Evolutionary conservation across 2,329 filamentous ascomycete genomes (phyloP), one percentile per base, ranked within the genome.

Genomic region (Ceratocystis diversiconidia): DNA sequence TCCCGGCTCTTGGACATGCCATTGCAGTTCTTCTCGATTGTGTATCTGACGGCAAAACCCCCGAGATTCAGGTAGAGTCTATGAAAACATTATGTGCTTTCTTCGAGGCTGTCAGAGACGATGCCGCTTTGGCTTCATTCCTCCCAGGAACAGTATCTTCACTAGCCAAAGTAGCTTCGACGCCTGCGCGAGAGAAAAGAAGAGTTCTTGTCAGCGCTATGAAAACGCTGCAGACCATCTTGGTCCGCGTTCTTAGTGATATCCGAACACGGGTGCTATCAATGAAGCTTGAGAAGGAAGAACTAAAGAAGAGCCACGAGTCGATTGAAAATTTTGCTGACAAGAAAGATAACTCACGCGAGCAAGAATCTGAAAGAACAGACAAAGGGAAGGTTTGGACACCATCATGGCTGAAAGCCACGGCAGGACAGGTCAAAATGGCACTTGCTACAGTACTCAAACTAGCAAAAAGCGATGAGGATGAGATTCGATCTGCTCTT

Each of bases 121-220:
- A 82, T 60, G 82, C 88, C n/a, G 84, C 89, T 1, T 78, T 95
- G 65, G 89, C 90, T 8, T 92, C 84, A 68, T 94, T 99, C 71
- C 79, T 97, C 52, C 94, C 95, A 0, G 90, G 92, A 8, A 90
- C 90, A 0, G 83, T 96, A 0, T 97, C 94, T 2, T 84, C 85
- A 0, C 77, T 99, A 28, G 86, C 88, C 1, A 92, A 87, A 71
- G 77, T 90, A 0, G 76, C 95, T 62, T 86, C 88, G 3, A 84
- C 85, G 0, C 88, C 86, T 0, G 83, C 82, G 50, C 80, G 81
- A 10, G 76, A 79, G 57, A 84, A 81, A 70, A 74, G 73, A 0
- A 74, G 80, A 50, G 81, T 95, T 0, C 76, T 97, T 5, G 76
- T 85, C 28, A 76, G 76, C 65, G 83, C 83, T 19, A 72, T 95